Evolutionary conservation across 768 basidiomycete genomes (phyloP).

Genomic region (Boletus pseudopeckii): DNA sequence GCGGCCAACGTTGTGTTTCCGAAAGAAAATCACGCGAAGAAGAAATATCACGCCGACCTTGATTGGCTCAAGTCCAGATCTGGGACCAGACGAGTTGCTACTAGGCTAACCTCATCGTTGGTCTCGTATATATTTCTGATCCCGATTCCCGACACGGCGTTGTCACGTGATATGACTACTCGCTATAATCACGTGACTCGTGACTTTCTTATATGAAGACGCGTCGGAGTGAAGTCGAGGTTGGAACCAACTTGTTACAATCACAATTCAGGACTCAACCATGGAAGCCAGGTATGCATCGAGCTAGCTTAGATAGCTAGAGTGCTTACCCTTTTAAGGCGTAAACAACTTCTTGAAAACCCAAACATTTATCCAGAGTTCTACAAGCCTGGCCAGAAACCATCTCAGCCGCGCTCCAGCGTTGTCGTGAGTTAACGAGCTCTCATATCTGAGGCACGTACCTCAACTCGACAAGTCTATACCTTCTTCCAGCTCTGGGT

Average conservation of each 20-base stretch:
- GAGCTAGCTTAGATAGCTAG: no score
- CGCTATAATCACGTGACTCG: constrained; percentile 17
- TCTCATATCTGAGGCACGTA: background rate
- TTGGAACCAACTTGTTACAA: constrained; percentile 4
- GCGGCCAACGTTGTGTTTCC: no score
- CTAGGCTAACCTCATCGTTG: no score
- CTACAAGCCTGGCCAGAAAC: constrained; percentile 20
- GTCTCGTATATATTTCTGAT: no score
- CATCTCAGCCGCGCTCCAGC: constrained; percentile 5
- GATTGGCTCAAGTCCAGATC: no score
- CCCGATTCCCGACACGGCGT: no score
- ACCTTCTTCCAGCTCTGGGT: constrained; percentile 22
- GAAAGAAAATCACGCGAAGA: no score
- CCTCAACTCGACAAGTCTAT: constrained; percentile 17
- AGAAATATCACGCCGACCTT: no score
- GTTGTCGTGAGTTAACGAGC: constrained; percentile 20
- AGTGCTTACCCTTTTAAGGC: constrained; percentile 12
- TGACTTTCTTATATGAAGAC: constrained; percentile 9
- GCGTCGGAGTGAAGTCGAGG: constrained; percentile 18
- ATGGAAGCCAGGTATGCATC: constrained; percentile 29
- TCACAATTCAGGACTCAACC: background rate
- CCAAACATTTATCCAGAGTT: constrained; percentile 31
- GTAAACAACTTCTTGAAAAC: constrained; percentile 26
- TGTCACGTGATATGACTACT: no score
- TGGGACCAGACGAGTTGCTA: no score